Percentiles rank a stretch among this genome's conserved stretches.
Evolutionary conservation across 2,329 filamentous ascomycete genomes (phyloP).

Genomic region (Talaromyces sp.): DNA sequence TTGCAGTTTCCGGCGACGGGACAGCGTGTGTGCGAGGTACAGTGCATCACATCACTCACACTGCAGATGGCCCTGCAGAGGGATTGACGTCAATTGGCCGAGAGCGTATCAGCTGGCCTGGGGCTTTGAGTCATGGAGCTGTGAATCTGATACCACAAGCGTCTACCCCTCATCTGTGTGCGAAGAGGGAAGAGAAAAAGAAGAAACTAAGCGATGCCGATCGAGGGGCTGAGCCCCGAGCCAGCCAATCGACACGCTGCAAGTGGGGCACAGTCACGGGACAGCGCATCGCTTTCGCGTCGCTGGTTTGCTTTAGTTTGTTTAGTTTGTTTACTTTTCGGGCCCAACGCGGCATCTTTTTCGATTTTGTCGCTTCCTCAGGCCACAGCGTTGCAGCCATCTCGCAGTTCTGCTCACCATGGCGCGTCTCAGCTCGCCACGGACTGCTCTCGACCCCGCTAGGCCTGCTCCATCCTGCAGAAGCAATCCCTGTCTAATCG

Average conservation of each 20-base stretch:
- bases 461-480: not conserved
- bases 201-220: not conserved
- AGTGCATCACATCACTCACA: too few relatives aligned
- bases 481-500: not conserved
- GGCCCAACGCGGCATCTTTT: not conserved
- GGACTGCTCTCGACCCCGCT: not conserved
- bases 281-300: not conserved
- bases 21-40: not conserved
- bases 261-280: not conserved
- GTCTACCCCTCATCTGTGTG: not conserved
- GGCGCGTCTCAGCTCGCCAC: not conserved
- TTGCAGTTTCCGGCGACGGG: not conserved
- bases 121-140: not conserved
- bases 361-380: not conserved
- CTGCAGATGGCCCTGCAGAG: not conserved
- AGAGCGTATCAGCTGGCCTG: not conserved
- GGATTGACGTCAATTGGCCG: not conserved
- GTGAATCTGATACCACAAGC: not conserved
- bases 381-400: not conserved
- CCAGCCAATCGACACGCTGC: not conserved
- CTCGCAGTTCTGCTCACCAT: not conserved
- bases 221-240: not conserved
- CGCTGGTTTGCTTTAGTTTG: not conserved
- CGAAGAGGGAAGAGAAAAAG: not conserved
- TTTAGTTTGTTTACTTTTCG: not conserved